Base-by-base conservation (phyloP, 1,139 yeast genomes). In the Yamadazyma dushanensis region DNA sequence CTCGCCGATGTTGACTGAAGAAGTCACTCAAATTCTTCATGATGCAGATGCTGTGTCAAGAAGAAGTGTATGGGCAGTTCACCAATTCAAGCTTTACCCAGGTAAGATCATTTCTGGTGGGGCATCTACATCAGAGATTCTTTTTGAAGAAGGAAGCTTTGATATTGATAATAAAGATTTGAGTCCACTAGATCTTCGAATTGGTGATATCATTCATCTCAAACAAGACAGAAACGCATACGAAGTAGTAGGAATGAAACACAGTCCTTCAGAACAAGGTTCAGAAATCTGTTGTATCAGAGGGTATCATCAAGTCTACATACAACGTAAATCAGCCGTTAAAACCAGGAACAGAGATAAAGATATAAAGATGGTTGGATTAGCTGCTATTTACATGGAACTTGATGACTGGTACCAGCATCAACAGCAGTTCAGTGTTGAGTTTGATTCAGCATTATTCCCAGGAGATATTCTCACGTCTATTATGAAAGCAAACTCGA, bases 301-400 rank as follows among this genome's bases (percentile, higher is more conserved):
- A 47, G 88, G 88, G 0, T 81, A 63, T 50, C 79, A 79, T 51
- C 54, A 66, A 3, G 70, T 77, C 2, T 53, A 63, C 42, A 53
- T 73, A 13, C 41, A 37, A 21, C 47, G 43, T 40, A 37, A 35
- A 27, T 38, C 29, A 8, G 11, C n/a, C 9, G 10, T 36, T 16
- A 45, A 35, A 21, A 36, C 41, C 19, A 41, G 31, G 31, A 26
- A 27, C 8, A 16, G 16, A 14, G 25, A 17, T 6, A 20, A 35
- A 5, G 30, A 45, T 25, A 53, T 53, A 29, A 13, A 46, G 6
- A 25, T 34, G 5, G 53, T 49, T 1, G 41, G 41, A 5, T 20
- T 61, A 11, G 40, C 54, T 5, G 45, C 50, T 25, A 45, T 61
- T 13, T 47, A 34, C 31, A 67, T 70, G 73, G 74, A 68, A 29